phyloP scores from a whole-genome alignment of 129 eudicot genomes.

The Centaurea solstitialis region DNA sequence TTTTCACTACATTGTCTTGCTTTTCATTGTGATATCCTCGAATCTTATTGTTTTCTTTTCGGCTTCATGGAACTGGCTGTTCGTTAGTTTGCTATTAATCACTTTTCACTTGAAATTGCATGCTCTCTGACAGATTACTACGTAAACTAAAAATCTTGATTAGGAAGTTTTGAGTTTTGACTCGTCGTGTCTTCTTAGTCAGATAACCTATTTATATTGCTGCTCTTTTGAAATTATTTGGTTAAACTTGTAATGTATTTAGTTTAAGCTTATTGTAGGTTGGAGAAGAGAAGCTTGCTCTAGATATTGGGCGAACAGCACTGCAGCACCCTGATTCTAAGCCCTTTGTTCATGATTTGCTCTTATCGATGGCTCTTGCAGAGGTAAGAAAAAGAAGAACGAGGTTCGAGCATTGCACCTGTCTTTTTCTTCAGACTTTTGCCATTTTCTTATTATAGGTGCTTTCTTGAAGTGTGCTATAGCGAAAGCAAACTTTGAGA shows the following conservation, averaged over 20 bases:
- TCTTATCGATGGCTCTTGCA: conserved; percentile 94
- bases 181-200: not conserved
- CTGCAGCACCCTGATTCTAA: conserved; percentile 74
- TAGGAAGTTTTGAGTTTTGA: not conserved
- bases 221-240: not conserved
- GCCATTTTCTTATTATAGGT: conserved; percentile 80
- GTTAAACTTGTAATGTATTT: not conserved
- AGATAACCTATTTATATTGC: conserved; percentile 3
- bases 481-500: conserved; percentile 77
- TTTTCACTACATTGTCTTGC: not conserved
- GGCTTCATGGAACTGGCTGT: not conserved
- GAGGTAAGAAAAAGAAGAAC: conserved; percentile 69
- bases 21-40: not conserved
- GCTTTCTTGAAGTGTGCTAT: conserved; percentile 99
- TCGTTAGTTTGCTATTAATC: not conserved
- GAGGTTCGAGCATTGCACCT: conserved; percentile 40
- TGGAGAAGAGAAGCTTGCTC: conserved; percentile 92
- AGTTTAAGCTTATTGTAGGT: conserved; percentile 49
- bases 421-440: conserved; percentile 42
- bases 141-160: not conserved
- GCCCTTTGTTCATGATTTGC: conserved; percentile 83
- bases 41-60: not conserved
- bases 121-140: not conserved
- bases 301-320: conserved; percentile 83
- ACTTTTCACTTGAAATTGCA: not conserved